Evolutionary conservation across 2,329 filamentous ascomycete genomes (phyloP).

Genomic region (Aspergillus ruber): DNA sequence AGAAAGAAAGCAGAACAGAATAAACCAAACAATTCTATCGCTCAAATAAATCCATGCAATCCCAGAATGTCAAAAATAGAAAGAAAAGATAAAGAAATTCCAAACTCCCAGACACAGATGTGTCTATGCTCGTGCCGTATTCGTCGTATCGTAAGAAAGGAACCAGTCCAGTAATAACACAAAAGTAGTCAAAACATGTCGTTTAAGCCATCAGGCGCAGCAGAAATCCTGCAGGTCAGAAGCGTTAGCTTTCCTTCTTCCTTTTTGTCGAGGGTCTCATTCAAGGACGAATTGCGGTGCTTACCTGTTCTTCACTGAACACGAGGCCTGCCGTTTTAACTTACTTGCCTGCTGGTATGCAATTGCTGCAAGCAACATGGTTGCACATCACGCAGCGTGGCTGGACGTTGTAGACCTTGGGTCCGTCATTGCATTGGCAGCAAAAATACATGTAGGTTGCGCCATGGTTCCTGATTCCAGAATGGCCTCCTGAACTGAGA

Average conservation of each 20-base stretch:
- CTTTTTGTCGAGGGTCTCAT: not conserved
- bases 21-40: not conserved
- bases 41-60: not conserved
- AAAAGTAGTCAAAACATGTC: not conserved
- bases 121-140: conserved; percentile 2
- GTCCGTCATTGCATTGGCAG: conserved; percentile 34
- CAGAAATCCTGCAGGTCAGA: not conserved
- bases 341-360: conserved; percentile 9
- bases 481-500: not conserved
- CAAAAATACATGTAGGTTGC: conserved; percentile 30
- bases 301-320: not conserved
- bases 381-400: conserved; percentile 27
- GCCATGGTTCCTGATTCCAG: conserved; percentile 4
- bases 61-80: conserved; percentile 3
- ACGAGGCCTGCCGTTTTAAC: not conserved
- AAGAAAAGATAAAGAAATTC: conserved; percentile 6
- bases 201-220: not conserved
- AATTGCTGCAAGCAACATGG: conserved; percentile 24
- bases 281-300: not conserved
- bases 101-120: conserved; percentile 8
- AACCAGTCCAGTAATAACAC: not conserved
- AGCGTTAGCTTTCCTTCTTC: not conserved
- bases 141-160: conserved; percentile 1
- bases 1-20: not conserved
- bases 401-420: conserved; percentile 31